Evolutionary conservation across 2,329 filamentous ascomycete species (phyloP).

Genomic region (Aspergillus felis): DNA sequence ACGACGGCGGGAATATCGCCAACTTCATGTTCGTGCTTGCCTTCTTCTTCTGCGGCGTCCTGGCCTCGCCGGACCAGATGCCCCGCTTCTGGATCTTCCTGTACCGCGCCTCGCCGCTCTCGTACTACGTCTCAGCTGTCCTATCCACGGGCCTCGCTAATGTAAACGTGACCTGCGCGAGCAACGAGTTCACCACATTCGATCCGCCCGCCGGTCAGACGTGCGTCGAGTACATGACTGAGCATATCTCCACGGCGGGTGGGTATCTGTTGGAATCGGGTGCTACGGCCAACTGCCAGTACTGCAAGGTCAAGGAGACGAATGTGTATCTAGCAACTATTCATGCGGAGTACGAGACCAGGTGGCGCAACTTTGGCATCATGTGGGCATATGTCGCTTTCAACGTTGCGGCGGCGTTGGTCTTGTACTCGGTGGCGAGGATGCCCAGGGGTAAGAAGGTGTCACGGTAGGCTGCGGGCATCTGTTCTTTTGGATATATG

Average conservation of each 20-base stretch:
- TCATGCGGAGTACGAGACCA: constrained; percentile 43
- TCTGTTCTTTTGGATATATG: no score
- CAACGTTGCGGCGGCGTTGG: no score
- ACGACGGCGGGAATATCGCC: constrained; percentile 64
- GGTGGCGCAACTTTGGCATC: constrained; percentile 68
- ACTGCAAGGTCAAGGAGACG: constrained; percentile 45
- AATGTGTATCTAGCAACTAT: constrained; percentile 46
- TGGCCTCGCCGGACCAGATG: constrained; percentile 53
- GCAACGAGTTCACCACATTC: constrained; percentile 29
- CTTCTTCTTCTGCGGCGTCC: constrained; percentile 54
- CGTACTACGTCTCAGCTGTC: constrained; percentile 52
- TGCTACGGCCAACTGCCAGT: constrained; percentile 46
- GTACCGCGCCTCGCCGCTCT: constrained; percentile 66
- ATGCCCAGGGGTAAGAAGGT: no score
- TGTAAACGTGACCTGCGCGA: constrained; percentile 24
- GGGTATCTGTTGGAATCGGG: constrained; percentile 43
- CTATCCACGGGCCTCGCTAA: constrained; percentile 36
- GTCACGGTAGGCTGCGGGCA: no score
- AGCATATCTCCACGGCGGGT: constrained; percentile 34
- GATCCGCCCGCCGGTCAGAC: constrained; percentile 56
- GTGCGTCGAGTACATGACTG: constrained; percentile 51
- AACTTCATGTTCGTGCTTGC: constrained; percentile 56
- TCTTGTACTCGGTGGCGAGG: no score
- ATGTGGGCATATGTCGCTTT: no score
- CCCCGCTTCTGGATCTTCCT: constrained; percentile 77